These are phyloP conservation scores for Secale cereale DNA, from an alignment of 176 grass and related monocot genomes.

Conservation along the genomic window DNA sequence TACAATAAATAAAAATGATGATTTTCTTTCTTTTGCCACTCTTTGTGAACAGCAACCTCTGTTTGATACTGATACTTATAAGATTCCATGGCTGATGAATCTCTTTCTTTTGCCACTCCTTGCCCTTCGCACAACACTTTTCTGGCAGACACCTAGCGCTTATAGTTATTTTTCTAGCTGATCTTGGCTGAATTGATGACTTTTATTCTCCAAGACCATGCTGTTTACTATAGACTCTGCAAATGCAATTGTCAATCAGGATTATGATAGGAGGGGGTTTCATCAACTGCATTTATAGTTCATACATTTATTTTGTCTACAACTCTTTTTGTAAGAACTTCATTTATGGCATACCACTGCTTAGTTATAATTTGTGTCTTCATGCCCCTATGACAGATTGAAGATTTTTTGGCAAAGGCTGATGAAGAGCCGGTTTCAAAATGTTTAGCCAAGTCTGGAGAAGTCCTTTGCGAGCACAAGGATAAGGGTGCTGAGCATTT, in stretches of 20 bases:
- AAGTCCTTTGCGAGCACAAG: constrained; percentile 86
- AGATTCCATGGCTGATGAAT: too few species aligned
- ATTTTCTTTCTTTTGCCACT: too few species aligned
- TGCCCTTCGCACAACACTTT: background rate
- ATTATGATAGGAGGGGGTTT: background rate
- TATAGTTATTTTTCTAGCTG: background rate
- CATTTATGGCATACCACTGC: background rate
- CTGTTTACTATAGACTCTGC: background rate
- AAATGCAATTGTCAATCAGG: background rate
- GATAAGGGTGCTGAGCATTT: constrained; percentile 52
- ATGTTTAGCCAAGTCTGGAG: constrained; percentile 47
- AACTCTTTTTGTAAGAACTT: constrained; percentile 22
- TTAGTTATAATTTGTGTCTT: constrained; percentile 10
- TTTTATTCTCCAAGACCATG: background rate
- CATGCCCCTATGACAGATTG: constrained; percentile 51
- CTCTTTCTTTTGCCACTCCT: too few species aligned
- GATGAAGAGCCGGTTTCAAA: constrained; percentile 52
- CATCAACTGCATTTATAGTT: background rate
- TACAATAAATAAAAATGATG: too few species aligned
- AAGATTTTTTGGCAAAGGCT: constrained; percentile 74
- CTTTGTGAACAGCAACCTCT: too few species aligned
- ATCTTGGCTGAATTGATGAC: background rate
- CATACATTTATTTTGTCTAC: background rate
- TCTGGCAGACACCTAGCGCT: background rate
- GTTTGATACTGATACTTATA: too few species aligned